phyloP scores from a whole-genome alignment of 805 yeast species.

The Lipomyces yamadae region DNA sequence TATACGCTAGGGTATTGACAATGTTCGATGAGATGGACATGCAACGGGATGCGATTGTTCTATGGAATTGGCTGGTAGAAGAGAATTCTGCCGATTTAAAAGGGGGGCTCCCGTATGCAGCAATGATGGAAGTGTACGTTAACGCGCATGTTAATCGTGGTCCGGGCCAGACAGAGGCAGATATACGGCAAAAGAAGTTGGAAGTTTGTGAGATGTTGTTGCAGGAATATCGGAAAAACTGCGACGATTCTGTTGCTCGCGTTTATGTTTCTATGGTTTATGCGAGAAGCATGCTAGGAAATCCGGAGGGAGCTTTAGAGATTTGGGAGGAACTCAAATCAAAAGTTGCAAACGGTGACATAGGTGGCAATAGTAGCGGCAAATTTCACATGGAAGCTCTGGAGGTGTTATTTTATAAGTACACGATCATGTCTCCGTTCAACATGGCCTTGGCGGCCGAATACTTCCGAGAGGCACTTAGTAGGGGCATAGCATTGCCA shows the following conservation, averaged over 20 bases:
- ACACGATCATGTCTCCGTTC: constrained; percentile 12
- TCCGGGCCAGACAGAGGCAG: constrained; percentile 3
- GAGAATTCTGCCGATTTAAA: constrained; percentile 1
- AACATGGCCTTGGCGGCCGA: constrained; percentile 19
- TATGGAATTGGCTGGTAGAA: constrained; percentile 21
- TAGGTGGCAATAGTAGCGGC: background rate
- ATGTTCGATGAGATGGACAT: constrained; percentile 15
- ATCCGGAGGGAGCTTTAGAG: constrained; percentile 19
- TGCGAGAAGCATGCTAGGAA: constrained; percentile 15
- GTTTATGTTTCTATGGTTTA: constrained; percentile 14
- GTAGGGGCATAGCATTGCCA: background rate
- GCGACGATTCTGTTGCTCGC: background rate
- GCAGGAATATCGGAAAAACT: background rate
- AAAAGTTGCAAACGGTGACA: background rate
- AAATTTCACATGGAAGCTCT: background rate
- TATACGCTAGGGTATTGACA: background rate
- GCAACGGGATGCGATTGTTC: constrained; percentile 11
- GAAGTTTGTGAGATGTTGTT: constrained; percentile 10
- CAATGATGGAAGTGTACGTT: constrained; percentile 27
- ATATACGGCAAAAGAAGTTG: background rate
- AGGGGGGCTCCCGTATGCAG: constrained; percentile 15
- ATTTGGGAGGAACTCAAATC: constrained; percentile 5
- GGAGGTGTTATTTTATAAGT: background rate
- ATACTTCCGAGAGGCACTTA: constrained; percentile 18
- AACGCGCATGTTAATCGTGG: constrained; percentile 10